Conservation (phyloP, 2,329 filamentous ascomycete genomes). For the Exophiala spinifera region DNA sequence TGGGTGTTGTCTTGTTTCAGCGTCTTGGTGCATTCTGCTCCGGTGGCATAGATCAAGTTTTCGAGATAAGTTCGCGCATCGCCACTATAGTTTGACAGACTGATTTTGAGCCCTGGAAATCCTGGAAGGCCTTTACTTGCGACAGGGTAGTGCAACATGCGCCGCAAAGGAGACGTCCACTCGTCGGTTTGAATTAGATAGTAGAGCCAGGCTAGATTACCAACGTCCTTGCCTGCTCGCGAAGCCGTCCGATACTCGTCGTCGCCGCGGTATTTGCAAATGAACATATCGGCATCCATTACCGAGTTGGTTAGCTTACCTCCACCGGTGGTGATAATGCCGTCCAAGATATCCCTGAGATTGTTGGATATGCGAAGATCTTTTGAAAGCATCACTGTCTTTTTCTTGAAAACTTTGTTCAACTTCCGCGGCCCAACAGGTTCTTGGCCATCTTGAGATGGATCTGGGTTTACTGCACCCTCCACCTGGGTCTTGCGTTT, state of each 20-base stretch:
- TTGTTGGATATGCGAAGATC: slow-evolving; percentile 71
- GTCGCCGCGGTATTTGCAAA: slow-evolving; percentile 85
- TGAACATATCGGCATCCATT: slow-evolving; percentile 72
- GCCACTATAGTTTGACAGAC: slow-evolving; percentile 92
- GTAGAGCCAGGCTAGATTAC: slow-evolving; percentile 91
- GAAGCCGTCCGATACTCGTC: slow-evolving; percentile 73
- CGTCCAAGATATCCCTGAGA: slow-evolving; percentile 64
- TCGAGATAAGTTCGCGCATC: slow-evolving; percentile 91
- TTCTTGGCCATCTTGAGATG: slow-evolving; percentile 21
- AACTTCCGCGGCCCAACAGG: slow-evolving; percentile 38
- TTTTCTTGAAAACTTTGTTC: slow-evolving; percentile 73
- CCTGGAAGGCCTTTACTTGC: slow-evolving; percentile 73
- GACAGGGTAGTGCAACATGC: slow-evolving; percentile 85
- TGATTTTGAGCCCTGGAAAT: slow-evolving; percentile 74
- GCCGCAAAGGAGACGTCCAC: slow-evolving; percentile 80
- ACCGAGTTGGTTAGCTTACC: slow-evolving; percentile 66
- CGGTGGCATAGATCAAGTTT: slow-evolving; percentile 79
- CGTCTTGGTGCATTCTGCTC: slow-evolving; percentile 88
- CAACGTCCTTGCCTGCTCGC: slow-evolving; percentile 74
- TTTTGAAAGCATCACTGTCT: slow-evolving; percentile 69
- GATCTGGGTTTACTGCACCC: slow-evolving; percentile 58
- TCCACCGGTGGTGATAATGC: slow-evolving; percentile 68
- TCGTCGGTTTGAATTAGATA: slow-evolving; percentile 82
- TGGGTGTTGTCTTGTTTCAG: slow-evolving; percentile 96
- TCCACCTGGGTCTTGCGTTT: slow-evolving; percentile 60